Conservation (phyloP, 75 land plant species). For the Pinus albicaulis region DNA sequence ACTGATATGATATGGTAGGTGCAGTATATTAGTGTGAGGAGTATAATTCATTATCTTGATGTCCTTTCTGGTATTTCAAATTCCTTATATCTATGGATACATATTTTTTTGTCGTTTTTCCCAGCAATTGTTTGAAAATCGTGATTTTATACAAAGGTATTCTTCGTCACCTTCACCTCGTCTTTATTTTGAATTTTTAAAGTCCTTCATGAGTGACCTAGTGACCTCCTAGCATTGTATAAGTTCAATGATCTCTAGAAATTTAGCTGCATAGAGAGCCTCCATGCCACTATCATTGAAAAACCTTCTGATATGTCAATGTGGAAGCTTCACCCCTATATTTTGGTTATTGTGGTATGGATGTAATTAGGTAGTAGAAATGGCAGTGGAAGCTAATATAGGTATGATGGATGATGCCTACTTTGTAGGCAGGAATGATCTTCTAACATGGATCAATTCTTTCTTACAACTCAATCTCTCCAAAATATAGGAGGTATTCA, state of each 20-base stretch:
- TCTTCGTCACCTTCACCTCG: constrained; percentile 45
- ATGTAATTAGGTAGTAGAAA: background rate
- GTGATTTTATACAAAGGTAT: constrained; percentile 18
- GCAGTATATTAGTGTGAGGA: no score
- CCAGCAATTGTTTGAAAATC: background rate
- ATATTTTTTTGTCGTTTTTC: background rate
- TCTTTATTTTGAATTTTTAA: no score
- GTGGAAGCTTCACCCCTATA: no score
- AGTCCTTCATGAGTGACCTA: no score
- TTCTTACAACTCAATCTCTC: constrained; percentile 68
- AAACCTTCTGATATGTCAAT: no score
- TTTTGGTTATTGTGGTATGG: no score
- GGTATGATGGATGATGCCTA: constrained; percentile 68
- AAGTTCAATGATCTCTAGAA: no score
- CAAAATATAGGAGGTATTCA: constrained; percentile 60
- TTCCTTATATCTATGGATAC: background rate
- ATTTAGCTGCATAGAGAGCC: no score
- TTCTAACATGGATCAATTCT: constrained; percentile 71
- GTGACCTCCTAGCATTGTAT: no score
- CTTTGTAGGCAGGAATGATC: constrained; percentile 76
- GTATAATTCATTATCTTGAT: no score
- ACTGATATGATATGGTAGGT: background rate
- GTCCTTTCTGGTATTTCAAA: background rate
- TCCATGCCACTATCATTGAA: no score
- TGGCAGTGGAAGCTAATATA: background rate